A percentile compares a stretch with the other conserved stretches of the same genome.
Conservation (phyloP, 2,329 filamentous ascomycete genomes). For the Penicillium corylophilum region DNA sequence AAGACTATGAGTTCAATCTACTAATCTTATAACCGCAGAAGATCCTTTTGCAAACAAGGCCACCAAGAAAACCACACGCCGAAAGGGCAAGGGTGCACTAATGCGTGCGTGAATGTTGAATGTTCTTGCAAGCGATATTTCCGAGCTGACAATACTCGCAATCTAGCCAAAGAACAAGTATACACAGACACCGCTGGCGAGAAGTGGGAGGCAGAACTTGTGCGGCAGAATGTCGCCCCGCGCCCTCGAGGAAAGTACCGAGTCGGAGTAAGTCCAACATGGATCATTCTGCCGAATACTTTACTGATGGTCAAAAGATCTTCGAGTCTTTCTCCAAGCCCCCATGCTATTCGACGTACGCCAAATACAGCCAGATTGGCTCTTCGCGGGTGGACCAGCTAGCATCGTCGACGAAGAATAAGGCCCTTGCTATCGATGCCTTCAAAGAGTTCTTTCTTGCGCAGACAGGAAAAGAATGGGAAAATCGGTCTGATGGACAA, state of each 20-base stretch:
- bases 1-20: no score
- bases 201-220: slow-evolving; percentile 62
- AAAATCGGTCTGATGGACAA: slow-evolving; percentile 38
- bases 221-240: slow-evolving; percentile 51
- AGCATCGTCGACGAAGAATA: slow-evolving; percentile 31
- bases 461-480: slow-evolving; percentile 61
- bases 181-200: slow-evolving; percentile 65
- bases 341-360: slow-evolving; percentile 60
- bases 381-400: slow-evolving; percentile 33
- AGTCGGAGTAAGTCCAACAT: slow-evolving; percentile 53
- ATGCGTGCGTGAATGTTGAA: not conserved
- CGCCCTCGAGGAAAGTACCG: slow-evolving; percentile 58
- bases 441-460: slow-evolving; percentile 60
- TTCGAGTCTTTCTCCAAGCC: slow-evolving; percentile 64
- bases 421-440: slow-evolving; percentile 45
- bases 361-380: slow-evolving; percentile 44
- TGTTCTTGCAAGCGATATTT: not conserved
- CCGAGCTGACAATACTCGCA: not conserved
- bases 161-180: slow-evolving; percentile 61
- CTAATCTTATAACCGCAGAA: not conserved
- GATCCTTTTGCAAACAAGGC: slow-evolving; percentile 1
- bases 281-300: slow-evolving; percentile 1
- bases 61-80: not conserved
- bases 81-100: not conserved
- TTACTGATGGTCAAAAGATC: slow-evolving; percentile 50